Percentiles rank a stretch among this genome's conserved stretches.
These are phyloP conservation scores for Suhomyces sp. DNA, from an alignment of 805 yeast genomes.

Conservation along the genomic window DNA sequence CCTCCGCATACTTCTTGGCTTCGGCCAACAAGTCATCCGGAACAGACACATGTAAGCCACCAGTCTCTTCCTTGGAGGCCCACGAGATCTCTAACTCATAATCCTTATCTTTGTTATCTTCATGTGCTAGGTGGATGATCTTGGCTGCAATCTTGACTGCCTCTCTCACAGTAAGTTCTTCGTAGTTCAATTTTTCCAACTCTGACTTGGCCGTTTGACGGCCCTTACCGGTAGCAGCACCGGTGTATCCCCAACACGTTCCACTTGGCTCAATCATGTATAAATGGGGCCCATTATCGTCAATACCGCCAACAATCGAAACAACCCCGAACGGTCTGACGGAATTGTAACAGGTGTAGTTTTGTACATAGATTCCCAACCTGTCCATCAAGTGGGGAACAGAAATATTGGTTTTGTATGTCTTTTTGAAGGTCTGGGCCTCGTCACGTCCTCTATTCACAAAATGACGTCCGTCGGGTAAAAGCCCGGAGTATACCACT, in stretches of 20 bases:
- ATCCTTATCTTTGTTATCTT: slow-evolving; percentile 95
- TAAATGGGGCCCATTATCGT: slow-evolving; percentile 84
- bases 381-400: slow-evolving; percentile 82
- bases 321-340: slow-evolving; percentile 97
- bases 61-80: slow-evolving; percentile 74
- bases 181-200: slow-evolving; percentile 81
- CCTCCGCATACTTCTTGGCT: slow-evolving; percentile 81
- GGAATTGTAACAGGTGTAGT: slow-evolving; percentile 91
- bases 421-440: slow-evolving; percentile 70
- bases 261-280: slow-evolving; percentile 99
- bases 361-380: slow-evolving; percentile 88
- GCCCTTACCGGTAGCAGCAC: slow-evolving; percentile 98
- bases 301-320: slow-evolving; percentile 91
- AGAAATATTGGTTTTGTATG: slow-evolving; percentile 73
- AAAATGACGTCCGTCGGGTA: slow-evolving; percentile 95
- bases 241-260: slow-evolving; percentile 93
- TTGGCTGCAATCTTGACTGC: slow-evolving; percentile 94
- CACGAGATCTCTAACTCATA: slow-evolving; percentile 93
- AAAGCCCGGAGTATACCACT: slow-evolving; percentile 88
- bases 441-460: slow-evolving; percentile 93
- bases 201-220: slow-evolving; percentile 97
- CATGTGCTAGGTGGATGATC: slow-evolving; percentile 91
- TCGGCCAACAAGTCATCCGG: slow-evolving; percentile 77
- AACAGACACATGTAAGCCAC: slow-evolving; percentile 74
- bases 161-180: slow-evolving; percentile 65